Percentiles rank a stretch among this genome's conserved stretches.
phyloP scores from a whole-genome alignment of 2,329 filamentous ascomycete species.

The Colletotrichum acutatum region DNA sequence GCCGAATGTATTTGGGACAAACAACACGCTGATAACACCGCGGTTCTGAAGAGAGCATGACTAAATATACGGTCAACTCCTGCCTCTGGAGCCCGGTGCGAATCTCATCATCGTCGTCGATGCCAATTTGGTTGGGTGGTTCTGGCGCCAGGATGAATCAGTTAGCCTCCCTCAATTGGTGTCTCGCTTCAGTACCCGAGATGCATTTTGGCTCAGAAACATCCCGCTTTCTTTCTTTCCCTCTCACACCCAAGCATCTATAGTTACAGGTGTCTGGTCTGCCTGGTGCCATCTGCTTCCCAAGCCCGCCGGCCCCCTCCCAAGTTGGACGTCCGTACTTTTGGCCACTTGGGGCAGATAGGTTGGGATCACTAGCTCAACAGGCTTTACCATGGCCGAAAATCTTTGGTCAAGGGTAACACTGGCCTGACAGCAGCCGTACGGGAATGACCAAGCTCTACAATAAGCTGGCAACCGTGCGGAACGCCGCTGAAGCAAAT shows the following conservation, averaged over 20 bases:
- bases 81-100: constrained; percentile 1
- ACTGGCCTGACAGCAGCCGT: neutral
- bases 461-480: neutral
- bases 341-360: neutral
- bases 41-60: neutral
- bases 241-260: neutral
- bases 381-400: neutral
- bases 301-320: neutral
- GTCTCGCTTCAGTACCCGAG: neutral
- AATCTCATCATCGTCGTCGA: neutral
- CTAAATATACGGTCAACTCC: neutral
- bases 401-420: neutral
- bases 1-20: neutral
- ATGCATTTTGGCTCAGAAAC: neutral
- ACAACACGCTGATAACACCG: neutral
- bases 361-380: neutral
- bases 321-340: neutral
- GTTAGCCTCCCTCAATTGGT: neutral
- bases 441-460: neutral
- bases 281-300: neutral
- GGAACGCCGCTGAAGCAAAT: neutral
- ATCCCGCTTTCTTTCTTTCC: neutral
- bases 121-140: neutral
- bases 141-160: neutral
- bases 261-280: neutral